Evolutionary conservation across 2,329 filamentous ascomycete genomes (phyloP), one percentile per base, ranked within the genome.

Genomic region (Penicillium sp.): DNA sequence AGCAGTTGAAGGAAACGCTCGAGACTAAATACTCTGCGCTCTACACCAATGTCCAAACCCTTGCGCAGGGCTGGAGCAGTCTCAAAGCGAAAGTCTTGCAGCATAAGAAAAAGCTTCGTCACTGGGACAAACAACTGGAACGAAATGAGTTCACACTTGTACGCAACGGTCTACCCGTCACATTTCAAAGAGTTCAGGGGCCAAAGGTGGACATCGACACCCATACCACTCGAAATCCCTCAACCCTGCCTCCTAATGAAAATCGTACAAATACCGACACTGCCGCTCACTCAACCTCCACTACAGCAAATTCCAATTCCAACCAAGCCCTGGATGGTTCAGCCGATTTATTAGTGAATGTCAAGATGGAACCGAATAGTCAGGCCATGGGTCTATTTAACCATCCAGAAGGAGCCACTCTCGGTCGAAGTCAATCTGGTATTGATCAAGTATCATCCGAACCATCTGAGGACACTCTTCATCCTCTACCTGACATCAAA

Each of bases 51-150:
- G 43, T 69, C 11, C 52, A 61, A 34, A 69, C 58, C 9, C 58
- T 75, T 18, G 33, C 65, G 5, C 48, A 62, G 18, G 67, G 66
- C 2, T 70, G 65, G 52, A 62, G 51, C 4, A 58, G 62, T 19
- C 64, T 76, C 19, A 71, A 66, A 51, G 54, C 53, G 7, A 67
- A 64, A 24, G 55, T 73, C 5, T 67, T 71, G 45, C 64, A 65
- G n/a, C 66, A 71, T 37, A 75, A 74, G 47, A 64, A 54, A 43
- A 75, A 72, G 45, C 53, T 73, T 10, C 51, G 45, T 6, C 55
- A 64, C 46, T 72, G 70, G 68, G 63, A 68, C 29, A 62, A 54
- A 5, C 67, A 61, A 40, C 54, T 75, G 36, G 48, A 65, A 31
- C 59, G 59, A 9, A 65, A 69, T 46, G 61, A 66, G 28, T 75